A percentile compares a stretch with the other conserved stretches of the same genome.
These are phyloP conservation scores for Pleurotus tuoliensis DNA, from an alignment of 768 basidiomycete species.

Conservation along the genomic window DNA sequence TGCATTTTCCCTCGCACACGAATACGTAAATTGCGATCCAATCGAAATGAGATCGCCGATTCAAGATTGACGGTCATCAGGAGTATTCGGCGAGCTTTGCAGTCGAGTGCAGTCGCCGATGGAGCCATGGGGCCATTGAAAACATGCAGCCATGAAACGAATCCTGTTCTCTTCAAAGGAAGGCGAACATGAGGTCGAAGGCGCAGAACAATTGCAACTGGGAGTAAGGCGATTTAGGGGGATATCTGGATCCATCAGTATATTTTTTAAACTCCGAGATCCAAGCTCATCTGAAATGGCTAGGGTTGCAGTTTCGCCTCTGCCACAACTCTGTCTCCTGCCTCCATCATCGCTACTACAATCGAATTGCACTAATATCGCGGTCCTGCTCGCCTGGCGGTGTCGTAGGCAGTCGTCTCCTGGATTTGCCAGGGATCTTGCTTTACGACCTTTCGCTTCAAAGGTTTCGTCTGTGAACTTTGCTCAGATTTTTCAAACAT, in stretches of 20 bases:
- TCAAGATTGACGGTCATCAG: conserved; percentile 1
- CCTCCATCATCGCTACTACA: conserved; percentile 8
- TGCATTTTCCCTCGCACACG: conserved; percentile 1
- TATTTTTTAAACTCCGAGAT: conserved; percentile 9
- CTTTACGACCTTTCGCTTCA: background rate
- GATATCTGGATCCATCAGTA: conserved; percentile 9
- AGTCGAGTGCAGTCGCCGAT: background rate
- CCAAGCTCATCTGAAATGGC: conserved; percentile 8
- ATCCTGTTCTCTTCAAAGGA: background rate
- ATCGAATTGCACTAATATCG: conserved; percentile 5
- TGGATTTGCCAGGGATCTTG: background rate
- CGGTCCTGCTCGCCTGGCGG: no score
- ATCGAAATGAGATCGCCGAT: conserved; percentile 9
- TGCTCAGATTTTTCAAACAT: conserved; percentile 4
- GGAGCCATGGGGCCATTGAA: background rate
- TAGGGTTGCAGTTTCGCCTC: background rate
- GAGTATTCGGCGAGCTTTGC: background rate
- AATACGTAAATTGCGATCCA: conserved; percentile 2
- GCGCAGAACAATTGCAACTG: background rate
- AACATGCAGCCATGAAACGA: conserved; percentile 2
- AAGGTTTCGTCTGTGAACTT: background rate
- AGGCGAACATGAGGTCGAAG: background rate
- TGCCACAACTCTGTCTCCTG: conserved; percentile 6
- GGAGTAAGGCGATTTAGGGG: conserved; percentile 1
- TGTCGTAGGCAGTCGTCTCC: no score